Evolutionary conservation across 495 filamentous ascomycete species (phyloP), one percentile per base, ranked within the genome.

Genomic region (Neurospora intermedia): DNA sequence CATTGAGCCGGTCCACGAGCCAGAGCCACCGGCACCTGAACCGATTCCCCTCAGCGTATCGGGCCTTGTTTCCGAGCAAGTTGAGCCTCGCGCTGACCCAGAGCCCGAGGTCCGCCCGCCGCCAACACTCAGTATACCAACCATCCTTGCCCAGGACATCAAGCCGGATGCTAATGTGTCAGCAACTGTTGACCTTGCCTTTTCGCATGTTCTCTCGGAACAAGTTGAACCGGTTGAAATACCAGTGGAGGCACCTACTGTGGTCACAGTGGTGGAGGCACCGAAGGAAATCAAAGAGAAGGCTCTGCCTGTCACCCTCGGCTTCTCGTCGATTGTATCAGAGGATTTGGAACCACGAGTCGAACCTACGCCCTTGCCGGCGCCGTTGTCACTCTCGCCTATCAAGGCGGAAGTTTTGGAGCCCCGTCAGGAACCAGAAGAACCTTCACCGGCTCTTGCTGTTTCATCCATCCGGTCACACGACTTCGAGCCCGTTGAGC

Each of bases 401-500:
- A 75, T 84, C 73, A 70, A 73, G 6, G 69, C 71, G 0, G 76
- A 76, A 69, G 74, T 78, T 16, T 76, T 81, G 9, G 75, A 80
- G 70, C 82, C 81, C 46, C 62, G 70, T 39, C 69, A 75, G n/a
- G 78, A 78, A 40, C 73, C 76, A n/a, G 73, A 73, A 54, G 20
- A 41, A 20, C 71, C 71, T 13, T 69, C 74, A 46, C 69, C 80
- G 45, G 75, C 74, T 66, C 75, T 83, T 20, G 77, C 74, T 6
- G 70, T 82, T 39, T 81, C 83, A 2, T 71, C 69, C 11, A 75
- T 83, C 15, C 75, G 79, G 66, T 73, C 79, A 31, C 73, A 79
- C 59, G 74, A 81, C 72, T 76, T 84, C 8, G 78, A 82, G 48
- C 81, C 84, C 23, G 70, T 71, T 15, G 46, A 71, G 18, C 45